phyloP scores from a whole-genome alignment of 192 early-diverging fungal species.

The Globomyces pollinis-pini region DNA sequence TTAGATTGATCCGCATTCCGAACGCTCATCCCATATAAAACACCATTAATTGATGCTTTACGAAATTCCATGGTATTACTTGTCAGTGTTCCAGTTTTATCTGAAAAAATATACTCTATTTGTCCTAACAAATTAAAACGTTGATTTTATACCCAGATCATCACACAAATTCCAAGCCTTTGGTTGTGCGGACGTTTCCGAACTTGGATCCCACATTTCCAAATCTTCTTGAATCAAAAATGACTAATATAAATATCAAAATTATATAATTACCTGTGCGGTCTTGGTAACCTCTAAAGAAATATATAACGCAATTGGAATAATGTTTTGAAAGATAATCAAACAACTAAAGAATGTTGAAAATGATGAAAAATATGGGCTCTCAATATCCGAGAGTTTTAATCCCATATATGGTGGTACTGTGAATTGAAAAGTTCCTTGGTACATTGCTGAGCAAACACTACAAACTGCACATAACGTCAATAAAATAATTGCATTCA shows the following conservation, averaged over 20 bases:
- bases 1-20: conserved; percentile 30
- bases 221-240: conserved; percentile 87
- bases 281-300: conserved; percentile 89
- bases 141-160: too few relatives aligned
- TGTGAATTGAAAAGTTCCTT: conserved; percentile 33
- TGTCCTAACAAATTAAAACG: too few relatives aligned
- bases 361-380: conserved; percentile 22
- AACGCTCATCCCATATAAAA: conserved; percentile 68
- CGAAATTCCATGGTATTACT: conserved; percentile 96
- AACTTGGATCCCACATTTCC: conserved; percentile 72
- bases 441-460: conserved; percentile 33
- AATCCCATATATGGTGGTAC: conserved; percentile 34
- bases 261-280: conserved; percentile 21
- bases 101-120: conserved; percentile 93
- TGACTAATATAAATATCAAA: conserved; percentile 47
- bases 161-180: conserved; percentile 91
- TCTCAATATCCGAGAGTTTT: conserved; percentile 13
- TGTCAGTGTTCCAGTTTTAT: conserved; percentile 95
- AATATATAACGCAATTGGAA: conserved; percentile 93
- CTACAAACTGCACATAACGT: conserved; percentile 44
- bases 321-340: conserved; percentile 94
- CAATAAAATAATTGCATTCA: conserved; percentile 45
- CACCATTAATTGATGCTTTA: conserved; percentile 82
- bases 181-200: conserved; percentile 52
- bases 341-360: conserved; percentile 55